These are phyloP conservation scores for Botrytis elliptica DNA, from an alignment of 2,329 filamentous ascomycete genomes.

Conservation along the genomic window DNA sequence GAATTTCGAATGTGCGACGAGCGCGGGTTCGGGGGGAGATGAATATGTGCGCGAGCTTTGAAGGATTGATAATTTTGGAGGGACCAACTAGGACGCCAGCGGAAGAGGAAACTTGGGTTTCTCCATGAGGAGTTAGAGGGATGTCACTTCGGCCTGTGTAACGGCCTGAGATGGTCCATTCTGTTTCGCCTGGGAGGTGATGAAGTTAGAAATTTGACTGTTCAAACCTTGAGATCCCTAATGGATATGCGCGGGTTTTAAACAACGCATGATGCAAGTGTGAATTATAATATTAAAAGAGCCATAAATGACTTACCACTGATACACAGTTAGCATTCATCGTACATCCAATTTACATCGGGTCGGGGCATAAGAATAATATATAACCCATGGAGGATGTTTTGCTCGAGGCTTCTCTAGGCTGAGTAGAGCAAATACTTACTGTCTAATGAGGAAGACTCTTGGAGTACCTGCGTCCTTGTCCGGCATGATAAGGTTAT, in stretches of 20 bases:
- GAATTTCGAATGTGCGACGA: constrained; percentile 46
- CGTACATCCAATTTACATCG: background rate
- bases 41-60: constrained; percentile 45
- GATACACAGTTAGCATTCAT: constrained; percentile 4
- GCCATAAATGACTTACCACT: constrained; percentile 21
- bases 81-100: constrained; percentile 46
- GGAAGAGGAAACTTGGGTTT: constrained; percentile 45
- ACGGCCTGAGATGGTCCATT: constrained; percentile 49
- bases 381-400: background rate
- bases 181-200: constrained; percentile 44
- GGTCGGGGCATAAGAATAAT: background rate
- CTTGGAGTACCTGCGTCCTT: constrained; percentile 41
- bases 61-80: constrained; percentile 49
- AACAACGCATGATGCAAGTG: background rate
- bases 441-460: constrained; percentile 44
- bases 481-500: constrained; percentile 37
- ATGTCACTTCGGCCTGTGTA: constrained; percentile 47
- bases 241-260: no score
- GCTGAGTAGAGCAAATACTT: constrained; percentile 24
- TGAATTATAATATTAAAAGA: background rate
- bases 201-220: constrained; percentile 21
- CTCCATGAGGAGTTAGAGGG: constrained; percentile 42
- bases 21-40: constrained; percentile 50
- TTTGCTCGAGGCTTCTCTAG: background rate
- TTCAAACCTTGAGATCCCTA: background rate